These are phyloP conservation scores for Akanthomyces muscarius DNA, from an alignment of 2,329 filamentous ascomycete genomes.

Conservation along the genomic window DNA sequence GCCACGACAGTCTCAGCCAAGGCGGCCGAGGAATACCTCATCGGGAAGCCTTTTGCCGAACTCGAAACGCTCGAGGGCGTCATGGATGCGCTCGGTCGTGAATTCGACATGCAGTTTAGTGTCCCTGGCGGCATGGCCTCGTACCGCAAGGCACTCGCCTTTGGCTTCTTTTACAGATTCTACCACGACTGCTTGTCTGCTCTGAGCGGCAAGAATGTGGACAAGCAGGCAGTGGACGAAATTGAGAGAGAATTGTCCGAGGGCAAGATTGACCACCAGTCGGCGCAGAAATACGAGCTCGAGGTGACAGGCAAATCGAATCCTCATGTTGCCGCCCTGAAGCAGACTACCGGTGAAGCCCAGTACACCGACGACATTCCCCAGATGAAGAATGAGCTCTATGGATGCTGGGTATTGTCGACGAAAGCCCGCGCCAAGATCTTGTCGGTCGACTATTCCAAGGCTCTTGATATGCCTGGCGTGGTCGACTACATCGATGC, in stretches of 20 bases:
- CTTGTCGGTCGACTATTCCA: slow-evolving; percentile 67
- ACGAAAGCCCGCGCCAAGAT: slow-evolving; percentile 86
- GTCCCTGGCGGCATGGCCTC: slow-evolving; percentile 98
- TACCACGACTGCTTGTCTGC: slow-evolving; percentile 80
- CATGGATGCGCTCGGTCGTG: slow-evolving; percentile 83
- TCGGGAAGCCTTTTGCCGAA: slow-evolving; percentile 76
- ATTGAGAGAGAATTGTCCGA: slow-evolving; percentile 80
- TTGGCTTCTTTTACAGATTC: slow-evolving; percentile 96
- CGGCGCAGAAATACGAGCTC: slow-evolving; percentile 73
- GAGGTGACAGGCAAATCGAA: slow-evolving; percentile 81
- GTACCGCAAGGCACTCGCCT: slow-evolving; percentile 83
- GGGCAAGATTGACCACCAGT: slow-evolving; percentile 72
- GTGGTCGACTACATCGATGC: slow-evolving; percentile 83
- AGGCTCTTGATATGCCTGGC: slow-evolving; percentile 78
- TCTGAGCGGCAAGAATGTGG: slow-evolving; percentile 50
- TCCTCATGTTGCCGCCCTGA: slow-evolving; percentile 83
- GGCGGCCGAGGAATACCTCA: slow-evolving; percentile 67
- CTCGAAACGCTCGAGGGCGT: slow-evolving; percentile 80
- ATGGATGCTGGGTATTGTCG: slow-evolving; percentile 82
- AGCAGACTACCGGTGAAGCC: slow-evolving; percentile 90
- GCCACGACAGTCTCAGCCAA: slow-evolving; percentile 85
- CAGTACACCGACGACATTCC: slow-evolving; percentile 97
- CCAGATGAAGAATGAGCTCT: slow-evolving; percentile 78
- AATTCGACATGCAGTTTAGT: slow-evolving; percentile 84
- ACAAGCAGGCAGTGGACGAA: slow-evolving; percentile 74